Percentiles rank a stretch among this genome's conserved stretches.
phyloP scores from a whole-genome alignment of 2,329 filamentous ascomycete species.

The Immersiporthe knoxdaviesiana region DNA sequence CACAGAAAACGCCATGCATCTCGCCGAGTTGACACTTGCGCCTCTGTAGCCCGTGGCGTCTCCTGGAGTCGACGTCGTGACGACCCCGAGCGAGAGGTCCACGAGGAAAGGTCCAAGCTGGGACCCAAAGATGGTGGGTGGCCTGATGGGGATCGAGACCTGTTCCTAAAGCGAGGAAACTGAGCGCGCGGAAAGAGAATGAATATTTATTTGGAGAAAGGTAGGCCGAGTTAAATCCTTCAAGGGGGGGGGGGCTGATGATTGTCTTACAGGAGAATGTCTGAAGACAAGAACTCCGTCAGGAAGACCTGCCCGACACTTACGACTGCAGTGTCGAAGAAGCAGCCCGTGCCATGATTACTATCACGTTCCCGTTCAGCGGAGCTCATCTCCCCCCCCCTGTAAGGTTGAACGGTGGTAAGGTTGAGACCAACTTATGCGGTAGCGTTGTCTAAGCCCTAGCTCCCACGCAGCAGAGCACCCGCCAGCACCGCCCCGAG shows the following conservation, averaged over 20 bases:
- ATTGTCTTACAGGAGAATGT: constrained; percentile 41
- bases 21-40: constrained; percentile 48
- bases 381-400: neutral
- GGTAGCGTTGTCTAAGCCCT: constrained; percentile 37
- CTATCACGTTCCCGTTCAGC: constrained; percentile 13
- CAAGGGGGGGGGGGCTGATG: neutral
- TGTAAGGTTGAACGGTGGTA: neutral
- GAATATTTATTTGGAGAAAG: neutral
- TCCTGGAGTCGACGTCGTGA: constrained; percentile 43
- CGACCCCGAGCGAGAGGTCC: constrained; percentile 43
- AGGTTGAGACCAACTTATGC: constrained; percentile 31
- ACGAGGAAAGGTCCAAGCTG: constrained; percentile 53
- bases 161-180: constrained; percentile 54
- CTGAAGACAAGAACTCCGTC: constrained; percentile 50
- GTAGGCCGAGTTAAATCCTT: neutral
- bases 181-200: constrained; percentile 27
- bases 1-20: constrained; percentile 49
- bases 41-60: constrained; percentile 46
- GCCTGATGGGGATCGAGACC: constrained; percentile 57
- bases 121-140: constrained; percentile 49
- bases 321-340: constrained; percentile 41
- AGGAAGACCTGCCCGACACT: constrained; percentile 47
- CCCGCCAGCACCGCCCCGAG: constrained; percentile 44
- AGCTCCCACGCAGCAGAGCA: constrained; percentile 43
- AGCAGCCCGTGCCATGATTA: constrained; percentile 42